phyloP scores from a whole-genome alignment of 306 rosid species.

The Phaseolus lunatus region DNA sequence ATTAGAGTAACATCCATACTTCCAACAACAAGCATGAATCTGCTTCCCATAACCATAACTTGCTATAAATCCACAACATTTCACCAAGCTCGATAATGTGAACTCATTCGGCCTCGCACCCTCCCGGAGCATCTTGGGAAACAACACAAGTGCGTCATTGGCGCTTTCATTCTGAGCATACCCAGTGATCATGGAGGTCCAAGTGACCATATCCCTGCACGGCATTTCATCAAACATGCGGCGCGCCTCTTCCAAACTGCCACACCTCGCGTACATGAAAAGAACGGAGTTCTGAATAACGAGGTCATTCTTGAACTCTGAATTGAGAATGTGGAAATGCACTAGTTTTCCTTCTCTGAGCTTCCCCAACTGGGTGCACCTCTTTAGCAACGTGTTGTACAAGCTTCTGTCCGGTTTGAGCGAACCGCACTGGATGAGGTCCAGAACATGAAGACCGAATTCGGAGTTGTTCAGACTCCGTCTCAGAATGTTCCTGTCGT shows the following conservation, averaged over 20 bases:
- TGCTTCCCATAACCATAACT: constrained; percentile 53
- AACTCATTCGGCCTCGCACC: constrained; percentile 54
- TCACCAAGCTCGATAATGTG: constrained; percentile 53
- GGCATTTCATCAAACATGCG: constrained; percentile 52
- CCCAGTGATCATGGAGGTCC: constrained; percentile 65
- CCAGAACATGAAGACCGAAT: constrained; percentile 52
- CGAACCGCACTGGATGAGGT: constrained; percentile 52
- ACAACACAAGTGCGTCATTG: constrained; percentile 46
- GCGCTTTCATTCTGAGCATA: constrained; percentile 55
- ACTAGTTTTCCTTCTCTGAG: constrained; percentile 53
- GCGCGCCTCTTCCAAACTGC: constrained; percentile 49
- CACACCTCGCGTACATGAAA: constrained; percentile 53
- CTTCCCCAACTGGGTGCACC: constrained; percentile 54
- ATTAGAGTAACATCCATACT: constrained; percentile 47
- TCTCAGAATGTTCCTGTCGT: constrained; percentile 50
- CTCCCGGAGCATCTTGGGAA: constrained; percentile 44
- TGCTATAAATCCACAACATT: constrained; percentile 45
- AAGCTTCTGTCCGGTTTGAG: constrained; percentile 48
- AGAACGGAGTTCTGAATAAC: constrained; percentile 49
- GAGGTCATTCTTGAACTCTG: constrained; percentile 42
- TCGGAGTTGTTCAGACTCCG: constrained; percentile 40
- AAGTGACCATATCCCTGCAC: constrained; percentile 48
- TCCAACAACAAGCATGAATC: constrained; percentile 53
- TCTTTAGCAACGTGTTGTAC: constrained; percentile 47
- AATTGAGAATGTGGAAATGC: constrained; percentile 49